phyloP scores from a whole-genome alignment of 2,329 filamentous ascomycete genomes.

The Arthrinium phaeospermum region DNA sequence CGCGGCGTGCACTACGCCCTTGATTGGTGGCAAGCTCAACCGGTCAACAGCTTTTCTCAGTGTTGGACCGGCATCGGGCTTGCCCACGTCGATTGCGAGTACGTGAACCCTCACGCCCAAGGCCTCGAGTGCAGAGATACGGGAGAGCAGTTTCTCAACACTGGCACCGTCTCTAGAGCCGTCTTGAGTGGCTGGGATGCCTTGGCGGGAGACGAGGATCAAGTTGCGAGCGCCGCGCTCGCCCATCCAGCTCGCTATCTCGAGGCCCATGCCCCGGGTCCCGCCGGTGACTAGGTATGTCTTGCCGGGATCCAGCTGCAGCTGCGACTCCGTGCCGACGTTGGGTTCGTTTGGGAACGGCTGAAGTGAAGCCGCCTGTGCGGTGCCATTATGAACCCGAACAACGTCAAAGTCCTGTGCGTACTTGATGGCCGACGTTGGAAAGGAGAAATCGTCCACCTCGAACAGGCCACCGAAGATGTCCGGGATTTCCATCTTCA shows the following conservation, averaged over 20 bases:
- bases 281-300: constrained; percentile 50
- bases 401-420: constrained; percentile 45
- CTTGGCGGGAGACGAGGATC: constrained; percentile 45
- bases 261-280: constrained; percentile 46
- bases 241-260: constrained; percentile 42
- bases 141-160: not conserved
- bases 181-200: constrained; percentile 39
- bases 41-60: constrained; percentile 36
- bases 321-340: not conserved
- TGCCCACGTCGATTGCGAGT: constrained; percentile 43
- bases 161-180: constrained; percentile 32
- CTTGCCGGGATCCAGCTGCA: constrained; percentile 34
- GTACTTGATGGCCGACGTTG: constrained; percentile 43
- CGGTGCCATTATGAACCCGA: constrained; percentile 43
- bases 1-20: constrained; percentile 48
- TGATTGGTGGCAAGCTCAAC: constrained; percentile 44
- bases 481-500: constrained; percentile 45
- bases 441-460: constrained; percentile 38
- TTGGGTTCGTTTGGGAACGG: not conserved
- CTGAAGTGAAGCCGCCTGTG: constrained; percentile 33
- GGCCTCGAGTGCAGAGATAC: constrained; percentile 39
- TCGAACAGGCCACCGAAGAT: constrained; percentile 44
- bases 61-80: constrained; percentile 28
- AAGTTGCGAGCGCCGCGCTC: constrained; percentile 47
- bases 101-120: constrained; percentile 38